phyloP scores from a whole-genome alignment of 2,329 filamentous ascomycete genomes.

The Daldinia sp. region DNA sequence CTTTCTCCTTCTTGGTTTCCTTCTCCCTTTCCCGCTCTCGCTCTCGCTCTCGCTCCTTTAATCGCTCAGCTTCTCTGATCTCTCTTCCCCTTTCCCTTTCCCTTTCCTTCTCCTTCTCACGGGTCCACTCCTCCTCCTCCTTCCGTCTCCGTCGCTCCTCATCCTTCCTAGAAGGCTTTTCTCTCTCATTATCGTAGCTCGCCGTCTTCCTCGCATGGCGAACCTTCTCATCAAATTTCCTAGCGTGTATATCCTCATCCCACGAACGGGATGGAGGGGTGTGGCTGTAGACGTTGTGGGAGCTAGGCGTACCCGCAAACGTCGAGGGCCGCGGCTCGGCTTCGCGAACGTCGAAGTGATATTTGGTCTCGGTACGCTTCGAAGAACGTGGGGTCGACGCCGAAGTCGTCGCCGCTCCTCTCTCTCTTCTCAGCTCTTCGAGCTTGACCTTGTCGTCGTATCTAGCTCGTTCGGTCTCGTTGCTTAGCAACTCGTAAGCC shows the following conservation, averaged over 20 bases:
- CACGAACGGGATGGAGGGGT: conserved; percentile 52
- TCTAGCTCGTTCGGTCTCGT: conserved; percentile 73
- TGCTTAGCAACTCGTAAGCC: conserved; percentile 88
- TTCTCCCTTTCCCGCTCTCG: conserved; percentile 52
- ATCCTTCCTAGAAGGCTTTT: conserved; percentile 52
- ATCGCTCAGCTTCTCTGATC: conserved; percentile 34
- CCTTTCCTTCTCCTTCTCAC: conserved; percentile 41
- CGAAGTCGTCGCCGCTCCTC: conserved; percentile 53
- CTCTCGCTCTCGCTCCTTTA: conserved; percentile 42
- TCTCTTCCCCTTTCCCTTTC: conserved; percentile 36
- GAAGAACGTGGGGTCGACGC: conserved; percentile 56
- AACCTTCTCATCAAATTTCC: conserved; percentile 54
- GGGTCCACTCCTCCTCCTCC: conserved; percentile 44
- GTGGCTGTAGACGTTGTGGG: conserved; percentile 44
- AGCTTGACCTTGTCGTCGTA: conserved; percentile 82
- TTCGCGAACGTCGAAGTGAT: conserved; percentile 57
- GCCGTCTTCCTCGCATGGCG: conserved; percentile 55
- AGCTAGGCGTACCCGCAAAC: conserved; percentile 48
- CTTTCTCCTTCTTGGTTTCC: conserved; percentile 50
- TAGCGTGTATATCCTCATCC: conserved; percentile 56
- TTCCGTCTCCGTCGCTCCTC: conserved; percentile 50
- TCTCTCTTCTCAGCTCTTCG: conserved; percentile 68
- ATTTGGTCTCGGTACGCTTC: conserved; percentile 47
- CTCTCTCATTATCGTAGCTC: conserved; percentile 55
- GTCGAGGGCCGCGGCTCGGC: conserved; percentile 57